phyloP scores from a whole-genome alignment of 225 moss, liverwort and hornwort genomes.

The Thuidium tamariscinum region DNA sequence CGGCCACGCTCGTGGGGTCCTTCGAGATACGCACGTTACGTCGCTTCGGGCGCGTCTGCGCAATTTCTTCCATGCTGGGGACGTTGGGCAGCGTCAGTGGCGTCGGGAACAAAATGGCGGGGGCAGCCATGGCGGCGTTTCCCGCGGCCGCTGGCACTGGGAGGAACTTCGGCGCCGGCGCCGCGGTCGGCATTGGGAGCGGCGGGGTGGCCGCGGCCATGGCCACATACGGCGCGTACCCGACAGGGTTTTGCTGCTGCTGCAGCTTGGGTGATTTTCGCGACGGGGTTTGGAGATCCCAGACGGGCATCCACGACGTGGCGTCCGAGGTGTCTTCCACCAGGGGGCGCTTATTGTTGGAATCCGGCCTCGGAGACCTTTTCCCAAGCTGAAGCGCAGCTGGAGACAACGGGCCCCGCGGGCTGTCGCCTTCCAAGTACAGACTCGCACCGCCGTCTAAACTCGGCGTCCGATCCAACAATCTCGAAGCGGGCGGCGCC shows the following conservation, averaged over 20 bases:
- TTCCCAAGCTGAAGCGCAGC: slow-evolving; percentile 16
- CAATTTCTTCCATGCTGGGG: slow-evolving; percentile 38
- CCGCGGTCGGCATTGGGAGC: neutral
- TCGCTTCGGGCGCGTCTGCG: slow-evolving; percentile 60
- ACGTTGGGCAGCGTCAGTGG: slow-evolving; percentile 11
- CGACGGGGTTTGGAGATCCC: neutral
- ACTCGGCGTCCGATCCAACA: neutral
- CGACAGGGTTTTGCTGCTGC: neutral
- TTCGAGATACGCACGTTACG: slow-evolving; percentile 79
- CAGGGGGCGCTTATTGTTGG: slow-evolving; percentile 8
- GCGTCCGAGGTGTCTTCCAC: neutral
- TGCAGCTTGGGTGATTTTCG: slow-evolving; percentile 8
- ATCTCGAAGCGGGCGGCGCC: neutral
- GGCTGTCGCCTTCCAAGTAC: slow-evolving; percentile 12
- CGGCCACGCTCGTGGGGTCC: slow-evolving; percentile 83
- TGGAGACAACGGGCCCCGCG: slow-evolving; percentile 32
- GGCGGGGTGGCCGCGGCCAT: neutral
- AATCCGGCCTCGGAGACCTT: neutral
- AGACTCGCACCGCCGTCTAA: neutral
- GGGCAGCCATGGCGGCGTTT: neutral
- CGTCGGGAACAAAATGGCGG: slow-evolving; percentile 15
- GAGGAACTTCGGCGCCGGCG: neutral
- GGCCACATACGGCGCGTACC: neutral
- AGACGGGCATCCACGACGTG: neutral
- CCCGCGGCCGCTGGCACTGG: neutral